Evolutionary conservation across 169 alveolate species (phyloP).

Genomic region (Perkinsus chesapeaki): DNA sequence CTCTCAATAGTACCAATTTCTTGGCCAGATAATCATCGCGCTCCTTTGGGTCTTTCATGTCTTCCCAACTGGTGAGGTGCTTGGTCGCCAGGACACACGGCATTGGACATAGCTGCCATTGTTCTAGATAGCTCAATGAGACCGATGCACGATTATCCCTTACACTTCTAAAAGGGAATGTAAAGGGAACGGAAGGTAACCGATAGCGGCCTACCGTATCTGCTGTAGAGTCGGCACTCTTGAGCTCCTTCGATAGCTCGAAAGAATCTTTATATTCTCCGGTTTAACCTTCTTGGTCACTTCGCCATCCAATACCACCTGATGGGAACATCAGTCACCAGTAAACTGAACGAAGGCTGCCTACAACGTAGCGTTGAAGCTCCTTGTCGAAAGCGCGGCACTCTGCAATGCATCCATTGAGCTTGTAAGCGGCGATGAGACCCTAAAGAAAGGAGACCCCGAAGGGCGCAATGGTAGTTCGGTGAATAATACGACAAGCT

Average conservation of each 20-base stretch:
- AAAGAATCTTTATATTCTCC: not conserved
- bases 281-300: not conserved
- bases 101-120: not conserved
- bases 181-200: not conserved
- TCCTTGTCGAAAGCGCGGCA: not conserved
- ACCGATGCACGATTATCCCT: not conserved
- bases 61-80: not conserved
- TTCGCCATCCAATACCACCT: not conserved
- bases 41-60: not conserved
- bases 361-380: not conserved
- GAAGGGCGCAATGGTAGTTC: not conserved
- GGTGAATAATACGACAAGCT: not conserved
- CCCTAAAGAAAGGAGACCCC: slow-evolving; percentile 1
- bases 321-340: not conserved
- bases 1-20: not conserved
- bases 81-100: not conserved
- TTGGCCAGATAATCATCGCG: not conserved
- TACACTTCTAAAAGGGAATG: not conserved
- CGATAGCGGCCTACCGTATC: not conserved
- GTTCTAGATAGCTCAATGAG: not conserved
- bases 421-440: not conserved
- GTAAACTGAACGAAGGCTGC: not conserved
- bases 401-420: not conserved
- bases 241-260: not conserved
- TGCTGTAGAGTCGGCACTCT: not conserved